Base-by-base conservation (phyloP, 2,329 filamentous ascomycete genomes). In the Aspergillus fructus region DNA sequence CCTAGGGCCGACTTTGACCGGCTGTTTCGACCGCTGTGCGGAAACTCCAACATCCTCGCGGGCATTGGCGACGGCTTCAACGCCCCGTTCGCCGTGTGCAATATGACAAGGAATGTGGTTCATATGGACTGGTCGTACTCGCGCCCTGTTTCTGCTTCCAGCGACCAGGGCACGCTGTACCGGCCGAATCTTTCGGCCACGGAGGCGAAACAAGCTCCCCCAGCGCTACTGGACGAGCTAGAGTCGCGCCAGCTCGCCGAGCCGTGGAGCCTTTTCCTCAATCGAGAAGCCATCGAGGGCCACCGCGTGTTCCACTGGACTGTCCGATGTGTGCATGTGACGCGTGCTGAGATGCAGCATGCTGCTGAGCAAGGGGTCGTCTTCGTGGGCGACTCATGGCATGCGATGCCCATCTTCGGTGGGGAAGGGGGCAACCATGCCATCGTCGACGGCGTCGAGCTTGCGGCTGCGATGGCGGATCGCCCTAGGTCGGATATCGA, bases 41-140 rank as follows among this genome's bases (percentile, higher is more conserved):
- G 57, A 3, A 19, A 53, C 3, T 53, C 53, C 5, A 59, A 49
- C 24, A 51, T 59, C 33, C 30, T 56, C 11, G 53, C 53, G 9
- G 57, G 57, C 8, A 49, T 59, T 2, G 57, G 57, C 6, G 57
- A 59, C 30, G 47, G 57, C 19, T 59, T 59, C 40, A 59, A 59
- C 21, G 37, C 57, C 5, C 57, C 57, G 27, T 33, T 59, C 17
- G 42, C 57, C 1, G 37, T 59, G 3, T 59, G 53, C 53, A 56
- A 56, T 11, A 47, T 56, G 19, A 56, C 49, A 17, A 39, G 34
- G 15, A 50, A 48, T 5, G 12, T 40, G 1, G 53, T 53, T 2
- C 43, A 59, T 24, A 42, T 59, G 21, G 57, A 59, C 57, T 59
- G 57, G 57, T 49, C 57, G 15, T 59, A 59, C 23, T 59, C 57